A percentile compares a stretch with the other conserved stretches of the same genome.
Conservation (phyloP, 2,329 filamentous ascomycete genomes). For the Blastomyces percursus region DNA sequence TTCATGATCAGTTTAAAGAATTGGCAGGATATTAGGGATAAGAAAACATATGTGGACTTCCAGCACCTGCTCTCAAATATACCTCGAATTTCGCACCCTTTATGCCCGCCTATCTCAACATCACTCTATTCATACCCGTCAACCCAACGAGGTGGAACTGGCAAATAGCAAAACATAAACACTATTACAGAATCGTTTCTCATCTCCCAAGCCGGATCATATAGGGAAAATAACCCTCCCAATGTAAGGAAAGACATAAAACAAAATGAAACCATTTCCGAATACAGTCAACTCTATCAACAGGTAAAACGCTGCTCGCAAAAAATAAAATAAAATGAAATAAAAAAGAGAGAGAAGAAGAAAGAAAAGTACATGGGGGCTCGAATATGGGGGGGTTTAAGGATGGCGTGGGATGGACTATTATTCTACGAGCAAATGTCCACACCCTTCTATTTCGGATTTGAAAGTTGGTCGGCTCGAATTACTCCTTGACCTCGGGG, state of each 20-base stretch:
- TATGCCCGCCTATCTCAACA: background rate
- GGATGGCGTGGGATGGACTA: background rate
- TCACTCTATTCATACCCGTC: background rate
- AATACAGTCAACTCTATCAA: constrained; percentile 5
- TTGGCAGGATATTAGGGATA: constrained; percentile 14
- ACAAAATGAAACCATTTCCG: background rate
- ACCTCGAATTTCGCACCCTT: background rate
- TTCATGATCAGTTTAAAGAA: constrained; percentile 25
- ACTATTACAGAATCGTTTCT: background rate
- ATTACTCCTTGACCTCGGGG: background rate
- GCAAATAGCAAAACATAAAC: background rate
- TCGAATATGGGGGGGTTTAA: background rate
- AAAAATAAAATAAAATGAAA: too few relatives aligned
- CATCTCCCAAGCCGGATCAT: constrained; percentile 1
- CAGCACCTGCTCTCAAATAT: constrained; percentile 1
- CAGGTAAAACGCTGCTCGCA: background rate
- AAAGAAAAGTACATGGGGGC: background rate
- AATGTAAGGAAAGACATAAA: background rate
- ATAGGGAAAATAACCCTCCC: background rate
- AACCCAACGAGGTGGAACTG: background rate
- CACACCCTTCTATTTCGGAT: background rate
- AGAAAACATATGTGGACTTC: constrained; percentile 12
- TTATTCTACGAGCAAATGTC: background rate
- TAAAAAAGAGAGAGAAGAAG: background rate
- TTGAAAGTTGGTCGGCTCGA: background rate